Evolutionary conservation across 768 basidiomycete genomes (phyloP).

Genomic region (Saitozyma podzolica): DNA sequence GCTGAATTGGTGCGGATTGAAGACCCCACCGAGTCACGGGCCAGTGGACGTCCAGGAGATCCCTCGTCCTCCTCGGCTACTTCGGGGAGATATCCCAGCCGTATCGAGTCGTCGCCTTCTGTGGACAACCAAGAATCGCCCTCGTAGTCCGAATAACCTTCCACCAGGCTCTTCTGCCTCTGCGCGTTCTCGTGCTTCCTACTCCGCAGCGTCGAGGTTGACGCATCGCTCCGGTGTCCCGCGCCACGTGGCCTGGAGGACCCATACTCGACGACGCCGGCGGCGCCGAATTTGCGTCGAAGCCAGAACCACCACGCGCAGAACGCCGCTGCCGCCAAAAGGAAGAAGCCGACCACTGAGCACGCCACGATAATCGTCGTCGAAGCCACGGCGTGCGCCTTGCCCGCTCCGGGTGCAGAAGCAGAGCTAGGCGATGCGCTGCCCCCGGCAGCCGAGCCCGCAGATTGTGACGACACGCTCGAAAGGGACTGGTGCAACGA

Average conservation of each 20-base stretch:
- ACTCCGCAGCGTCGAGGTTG: slow-evolving; percentile 21
- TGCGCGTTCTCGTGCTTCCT: slow-evolving; percentile 42
- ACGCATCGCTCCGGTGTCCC: slow-evolving; percentile 19
- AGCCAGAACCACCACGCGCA: slow-evolving; percentile 53
- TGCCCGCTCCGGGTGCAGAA: slow-evolving; percentile 12
- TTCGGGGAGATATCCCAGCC: slow-evolving; percentile 40
- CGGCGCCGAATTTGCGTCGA: slow-evolving; percentile 39
- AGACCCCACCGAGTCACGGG: too few species aligned
- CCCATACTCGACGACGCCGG: slow-evolving; percentile 27
- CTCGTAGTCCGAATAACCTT: slow-evolving; percentile 47
- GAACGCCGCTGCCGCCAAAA: slow-evolving; percentile 44
- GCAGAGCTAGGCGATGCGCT: slow-evolving; percentile 15
- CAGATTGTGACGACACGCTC: slow-evolving; percentile 18
- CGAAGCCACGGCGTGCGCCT: slow-evolving; percentile 21
- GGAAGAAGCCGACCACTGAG: slow-evolving; percentile 45
- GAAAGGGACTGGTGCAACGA: slow-evolving; percentile 32
- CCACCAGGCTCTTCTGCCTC: slow-evolving; percentile 50
- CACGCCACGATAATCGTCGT: slow-evolving; percentile 41
- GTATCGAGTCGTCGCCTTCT: slow-evolving; percentile 34
- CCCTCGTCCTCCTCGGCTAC: slow-evolving; percentile 20
- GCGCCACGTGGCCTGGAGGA: slow-evolving; percentile 8
- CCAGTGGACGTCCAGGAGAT: not conserved
- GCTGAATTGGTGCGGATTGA: not conserved
- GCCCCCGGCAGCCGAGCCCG: slow-evolving; percentile 19
- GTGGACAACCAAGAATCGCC: slow-evolving; percentile 45